Evolutionary conservation across 2,329 filamentous ascomycete species (phyloP).

Genomic region (Nemania sp.): DNA sequence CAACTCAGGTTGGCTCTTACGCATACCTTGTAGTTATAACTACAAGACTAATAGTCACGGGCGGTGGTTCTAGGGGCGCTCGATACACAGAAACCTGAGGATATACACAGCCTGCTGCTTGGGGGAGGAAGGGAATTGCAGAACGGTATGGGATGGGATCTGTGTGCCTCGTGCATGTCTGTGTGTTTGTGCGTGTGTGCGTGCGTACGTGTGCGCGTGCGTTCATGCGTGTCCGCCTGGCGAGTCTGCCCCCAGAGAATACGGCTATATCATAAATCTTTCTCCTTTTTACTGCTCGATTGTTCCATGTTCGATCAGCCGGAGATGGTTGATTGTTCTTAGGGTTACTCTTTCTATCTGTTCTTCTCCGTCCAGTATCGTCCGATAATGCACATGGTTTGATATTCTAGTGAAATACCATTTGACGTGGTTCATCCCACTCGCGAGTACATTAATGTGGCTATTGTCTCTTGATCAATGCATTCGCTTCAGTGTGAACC

Average conservation of each 20-base stretch:
- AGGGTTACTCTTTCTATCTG: constrained; percentile 38
- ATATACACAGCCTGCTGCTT: constrained; percentile 35
- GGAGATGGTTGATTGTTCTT: constrained; percentile 39
- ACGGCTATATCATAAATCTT: constrained; percentile 53
- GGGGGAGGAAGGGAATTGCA: constrained; percentile 32
- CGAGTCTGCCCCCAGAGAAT: constrained; percentile 42
- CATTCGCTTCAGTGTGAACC: neutral
- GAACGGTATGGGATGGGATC: constrained; percentile 10
- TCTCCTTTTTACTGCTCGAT: constrained; percentile 49
- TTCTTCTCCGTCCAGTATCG: constrained; percentile 38
- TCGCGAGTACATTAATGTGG: neutral
- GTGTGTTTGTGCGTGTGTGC: constrained; percentile 33
- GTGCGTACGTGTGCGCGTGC: constrained; percentile 33
- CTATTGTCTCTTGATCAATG: neutral
- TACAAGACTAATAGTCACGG: constrained; percentile 37
- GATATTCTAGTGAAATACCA: constrained; percentile 21
- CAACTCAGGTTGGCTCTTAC: constrained; percentile 36
- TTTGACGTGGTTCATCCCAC: neutral
- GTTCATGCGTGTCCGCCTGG: constrained; percentile 45
- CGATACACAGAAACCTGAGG: constrained; percentile 30
- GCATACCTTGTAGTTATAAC: constrained; percentile 34
- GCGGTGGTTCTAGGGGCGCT: constrained; percentile 34
- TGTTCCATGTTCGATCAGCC: constrained; percentile 39
- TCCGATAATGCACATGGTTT: constrained; percentile 39
- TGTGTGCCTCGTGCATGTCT: constrained; percentile 39